Conservation (phyloP, 805 yeast species). For the Danielia reshetovae region DNA sequence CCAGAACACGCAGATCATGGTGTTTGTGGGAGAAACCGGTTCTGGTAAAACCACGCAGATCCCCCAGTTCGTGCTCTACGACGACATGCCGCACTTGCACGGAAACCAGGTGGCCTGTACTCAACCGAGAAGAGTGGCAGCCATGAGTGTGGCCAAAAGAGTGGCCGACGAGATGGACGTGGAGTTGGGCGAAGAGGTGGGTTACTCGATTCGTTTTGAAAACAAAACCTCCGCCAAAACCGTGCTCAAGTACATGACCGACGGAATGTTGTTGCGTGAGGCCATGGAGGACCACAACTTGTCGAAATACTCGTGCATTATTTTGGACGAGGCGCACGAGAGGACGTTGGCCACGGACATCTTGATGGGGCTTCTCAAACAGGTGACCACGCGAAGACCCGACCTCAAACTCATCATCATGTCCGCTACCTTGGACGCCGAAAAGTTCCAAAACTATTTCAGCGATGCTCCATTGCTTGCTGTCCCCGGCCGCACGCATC, state of each 20-base stretch:
- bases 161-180: conserved; percentile 98
- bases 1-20: conserved; percentile 90
- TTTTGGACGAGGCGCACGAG: conserved; percentile 97
- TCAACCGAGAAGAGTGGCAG: conserved; percentile 97
- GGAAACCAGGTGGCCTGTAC: conserved; percentile 94
- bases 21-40: conserved; percentile 98
- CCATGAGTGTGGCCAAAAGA: conserved; percentile 96
- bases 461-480: conserved; percentile 90
- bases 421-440: conserved; percentile 98
- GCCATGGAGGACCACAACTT: conserved; percentile 95
- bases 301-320: conserved; percentile 78
- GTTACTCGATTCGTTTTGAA: conserved; percentile 92
- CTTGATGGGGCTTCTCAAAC: conserved; percentile 88
- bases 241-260: conserved; percentile 92
- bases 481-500: conserved; percentile 97
- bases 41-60: conserved; percentile 98
- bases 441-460: conserved; percentile 88
- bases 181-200: conserved; percentile 86
- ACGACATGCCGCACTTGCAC: conserved; percentile 83
- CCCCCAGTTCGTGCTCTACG: conserved; percentile 91
- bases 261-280: conserved; percentile 95
- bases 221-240: conserved; percentile 80
- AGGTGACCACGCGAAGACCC: conserved; percentile 72
- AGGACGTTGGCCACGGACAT: conserved; percentile 96
- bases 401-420: conserved; percentile 89